Conservation (phyloP, 2,329 filamentous ascomycete species). For the Aureobasidium mangrovei region DNA sequence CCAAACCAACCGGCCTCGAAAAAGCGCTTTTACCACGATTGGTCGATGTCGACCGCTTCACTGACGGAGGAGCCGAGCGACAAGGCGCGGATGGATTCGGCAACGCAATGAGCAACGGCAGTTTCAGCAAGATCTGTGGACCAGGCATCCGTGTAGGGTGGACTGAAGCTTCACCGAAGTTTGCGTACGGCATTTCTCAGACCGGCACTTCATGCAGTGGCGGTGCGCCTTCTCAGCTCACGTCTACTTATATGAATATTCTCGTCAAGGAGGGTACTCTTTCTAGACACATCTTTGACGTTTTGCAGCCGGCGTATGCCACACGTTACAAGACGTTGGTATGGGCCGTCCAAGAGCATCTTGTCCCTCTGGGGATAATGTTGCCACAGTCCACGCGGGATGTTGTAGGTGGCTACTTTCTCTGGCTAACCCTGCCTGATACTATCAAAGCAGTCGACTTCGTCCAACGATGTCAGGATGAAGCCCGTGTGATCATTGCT, state of each 20-base stretch:
- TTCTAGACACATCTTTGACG: slow-evolving; percentile 43
- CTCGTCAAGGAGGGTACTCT: slow-evolving; percentile 45
- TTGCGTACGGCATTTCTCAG: slow-evolving; percentile 52
- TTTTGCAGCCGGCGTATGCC: slow-evolving; percentile 49
- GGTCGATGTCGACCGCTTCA: slow-evolving; percentile 64
- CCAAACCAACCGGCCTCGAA: slow-evolving; percentile 21
- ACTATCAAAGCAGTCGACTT: slow-evolving; percentile 47
- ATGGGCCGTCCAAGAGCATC: slow-evolving; percentile 47
- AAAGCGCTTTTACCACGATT: slow-evolving; percentile 57
- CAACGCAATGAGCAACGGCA: slow-evolving; percentile 75
- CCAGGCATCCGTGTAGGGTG: slow-evolving; percentile 83
- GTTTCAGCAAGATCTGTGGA: slow-evolving; percentile 78
- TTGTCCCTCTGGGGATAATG: slow-evolving; percentile 55
- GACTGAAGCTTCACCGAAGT: slow-evolving; percentile 61
- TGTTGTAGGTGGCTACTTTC: slow-evolving; percentile 72
- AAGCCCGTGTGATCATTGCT: slow-evolving; percentile 60
- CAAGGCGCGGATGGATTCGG: slow-evolving; percentile 55
- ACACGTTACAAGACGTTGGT: slow-evolving; percentile 48
- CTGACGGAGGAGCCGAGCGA: slow-evolving; percentile 49
- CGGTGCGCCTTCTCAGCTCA: slow-evolving; percentile 51
- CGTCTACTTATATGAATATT: slow-evolving; percentile 48
- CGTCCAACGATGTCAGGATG: slow-evolving; percentile 47
- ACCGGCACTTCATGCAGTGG: slow-evolving; percentile 50
- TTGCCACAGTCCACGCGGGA: slow-evolving; percentile 35
- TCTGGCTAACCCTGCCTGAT: slow-evolving; percentile 63